phyloP scores from a whole-genome alignment of 257 asterid species.

The Solanum clarkiae region DNA sequence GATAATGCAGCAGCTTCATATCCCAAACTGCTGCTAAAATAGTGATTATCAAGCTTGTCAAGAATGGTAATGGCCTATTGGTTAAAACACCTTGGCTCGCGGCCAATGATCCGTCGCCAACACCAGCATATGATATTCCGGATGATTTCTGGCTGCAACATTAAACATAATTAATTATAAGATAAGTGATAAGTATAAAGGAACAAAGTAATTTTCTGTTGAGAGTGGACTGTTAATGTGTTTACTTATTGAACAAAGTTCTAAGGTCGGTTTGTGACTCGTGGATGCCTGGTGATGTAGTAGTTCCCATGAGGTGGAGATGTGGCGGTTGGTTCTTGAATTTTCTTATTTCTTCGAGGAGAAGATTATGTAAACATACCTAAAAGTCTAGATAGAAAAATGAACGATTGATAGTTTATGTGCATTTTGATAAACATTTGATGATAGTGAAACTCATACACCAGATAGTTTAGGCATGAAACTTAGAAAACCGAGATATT shows the following conservation, averaged over 20 bases:
- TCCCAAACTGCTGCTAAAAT: constrained; percentile 1
- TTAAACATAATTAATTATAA: not conserved
- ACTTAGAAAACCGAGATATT: not conserved
- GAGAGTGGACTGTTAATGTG: not conserved
- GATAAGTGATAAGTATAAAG: not conserved
- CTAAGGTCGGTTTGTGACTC: not conserved
- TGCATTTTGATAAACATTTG: not conserved
- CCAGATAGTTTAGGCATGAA: not conserved
- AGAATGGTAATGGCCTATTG: not conserved
- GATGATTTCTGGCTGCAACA: constrained; percentile 42
- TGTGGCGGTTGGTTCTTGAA: not conserved
- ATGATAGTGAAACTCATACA: no score
- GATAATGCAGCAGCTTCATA: constrained; percentile 2
- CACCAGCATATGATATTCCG: constrained; percentile 18
- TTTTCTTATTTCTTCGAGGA: not conserved
- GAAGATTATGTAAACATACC: not conserved
- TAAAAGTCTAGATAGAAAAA: not conserved
- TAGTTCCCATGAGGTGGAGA: not conserved
- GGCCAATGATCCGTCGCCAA: constrained; percentile 12
- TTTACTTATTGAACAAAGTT: not conserved
- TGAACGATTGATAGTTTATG: not conserved
- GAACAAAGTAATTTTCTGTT: not conserved
- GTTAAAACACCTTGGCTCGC: constrained; percentile 10
- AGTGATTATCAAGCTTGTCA: constrained; percentile 1
- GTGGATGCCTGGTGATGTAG: not conserved